phyloP scores from a whole-genome alignment of 2,329 filamentous ascomycete species.

The Hypoxylon sp. region DNA sequence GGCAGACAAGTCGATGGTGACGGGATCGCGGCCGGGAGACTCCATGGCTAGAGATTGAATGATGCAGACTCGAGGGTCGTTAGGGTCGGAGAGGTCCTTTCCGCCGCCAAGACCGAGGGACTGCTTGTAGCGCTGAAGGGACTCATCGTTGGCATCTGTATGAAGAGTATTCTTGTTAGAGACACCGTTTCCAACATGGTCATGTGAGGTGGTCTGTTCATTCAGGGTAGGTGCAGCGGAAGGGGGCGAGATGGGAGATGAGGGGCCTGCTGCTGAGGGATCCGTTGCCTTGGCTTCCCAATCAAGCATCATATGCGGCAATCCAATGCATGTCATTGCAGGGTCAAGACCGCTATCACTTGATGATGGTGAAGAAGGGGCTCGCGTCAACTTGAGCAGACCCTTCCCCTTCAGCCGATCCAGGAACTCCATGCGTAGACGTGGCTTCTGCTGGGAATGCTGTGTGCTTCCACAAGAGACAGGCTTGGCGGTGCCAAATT shows the following conservation, averaged over 20 bases:
- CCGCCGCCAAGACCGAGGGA: slow-evolving; percentile 89
- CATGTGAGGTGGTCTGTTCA: slow-evolving; percentile 11
- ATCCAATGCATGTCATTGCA: slow-evolving; percentile 49
- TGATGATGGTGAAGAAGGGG: slow-evolving; percentile 32
- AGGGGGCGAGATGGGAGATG: slow-evolving; percentile 1
- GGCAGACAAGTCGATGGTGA: slow-evolving; percentile 87
- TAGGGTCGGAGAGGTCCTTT: slow-evolving; percentile 79
- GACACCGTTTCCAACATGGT: slow-evolving; percentile 7
- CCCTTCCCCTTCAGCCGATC: slow-evolving; percentile 35
- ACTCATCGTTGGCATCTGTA: slow-evolving; percentile 83
- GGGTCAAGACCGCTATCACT: slow-evolving; percentile 46
- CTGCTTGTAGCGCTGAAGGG: slow-evolving; percentile 96
- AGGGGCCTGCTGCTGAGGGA: slow-evolving; percentile 11
- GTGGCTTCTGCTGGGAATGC: slow-evolving; percentile 9
- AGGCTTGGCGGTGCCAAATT: slow-evolving; percentile 12
- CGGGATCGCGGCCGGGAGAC: slow-evolving; percentile 83
- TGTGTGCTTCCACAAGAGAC: slow-evolving; percentile 1
- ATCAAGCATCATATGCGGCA: slow-evolving; percentile 35
- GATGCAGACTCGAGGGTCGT: slow-evolving; percentile 90
- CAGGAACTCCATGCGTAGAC: slow-evolving; percentile 29
- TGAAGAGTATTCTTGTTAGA: slow-evolving; percentile 45
- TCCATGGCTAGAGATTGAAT: slow-evolving; percentile 93
- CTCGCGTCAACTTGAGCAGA: slow-evolving; percentile 23
- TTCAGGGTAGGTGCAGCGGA: slow-evolving; percentile 13
- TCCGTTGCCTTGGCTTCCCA: slow-evolving; percentile 15